Percentiles rank a stretch among this genome's conserved stretches.
These are phyloP conservation scores for Nakazawaea pomicola DNA, from an alignment of 805 yeast genomes.

Conservation along the genomic window DNA sequence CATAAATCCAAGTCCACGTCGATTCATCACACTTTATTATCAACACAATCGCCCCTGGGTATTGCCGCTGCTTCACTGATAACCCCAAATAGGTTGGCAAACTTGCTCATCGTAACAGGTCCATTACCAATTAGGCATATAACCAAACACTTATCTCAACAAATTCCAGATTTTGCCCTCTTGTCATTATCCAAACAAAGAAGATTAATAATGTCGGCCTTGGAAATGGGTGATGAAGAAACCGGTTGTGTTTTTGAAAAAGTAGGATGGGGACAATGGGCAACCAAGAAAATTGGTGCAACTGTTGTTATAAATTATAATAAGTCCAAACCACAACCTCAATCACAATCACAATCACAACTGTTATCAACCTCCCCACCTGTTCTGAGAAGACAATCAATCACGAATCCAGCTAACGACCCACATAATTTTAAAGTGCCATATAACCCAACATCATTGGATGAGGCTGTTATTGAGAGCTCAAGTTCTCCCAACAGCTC, in stretches of 20 bases:
- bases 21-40: constrained; percentile 30
- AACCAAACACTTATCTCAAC: constrained; percentile 68
- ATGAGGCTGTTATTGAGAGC: constrained; percentile 33
- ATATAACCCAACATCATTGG: constrained; percentile 29
- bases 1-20: too few relatives aligned
- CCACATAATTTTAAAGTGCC: constrained; percentile 45
- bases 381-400: constrained; percentile 42
- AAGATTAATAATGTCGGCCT: constrained; percentile 81
- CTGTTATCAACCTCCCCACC: constrained; percentile 13
- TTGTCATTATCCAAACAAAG: constrained; percentile 85
- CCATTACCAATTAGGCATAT: constrained; percentile 89
- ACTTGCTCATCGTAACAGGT: constrained; percentile 64
- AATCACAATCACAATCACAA: constrained; percentile 1
- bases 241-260: constrained; percentile 77
- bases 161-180: constrained; percentile 75
- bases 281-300: constrained; percentile 43
- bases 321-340: constrained; percentile 14
- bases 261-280: constrained; percentile 99
- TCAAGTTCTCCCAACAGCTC: constrained; percentile 22
- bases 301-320: constrained; percentile 19
- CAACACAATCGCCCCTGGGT: constrained; percentile 84
- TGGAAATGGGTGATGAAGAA: constrained; percentile 63
- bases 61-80: constrained; percentile 83
- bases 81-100: constrained; percentile 73
- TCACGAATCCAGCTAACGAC: constrained; percentile 39